A percentile compares a stretch with the other conserved stretches of the same genome.
Conservation (phyloP, 345 rosid genomes). For the Cardamine chenopodiifolia region DNA sequence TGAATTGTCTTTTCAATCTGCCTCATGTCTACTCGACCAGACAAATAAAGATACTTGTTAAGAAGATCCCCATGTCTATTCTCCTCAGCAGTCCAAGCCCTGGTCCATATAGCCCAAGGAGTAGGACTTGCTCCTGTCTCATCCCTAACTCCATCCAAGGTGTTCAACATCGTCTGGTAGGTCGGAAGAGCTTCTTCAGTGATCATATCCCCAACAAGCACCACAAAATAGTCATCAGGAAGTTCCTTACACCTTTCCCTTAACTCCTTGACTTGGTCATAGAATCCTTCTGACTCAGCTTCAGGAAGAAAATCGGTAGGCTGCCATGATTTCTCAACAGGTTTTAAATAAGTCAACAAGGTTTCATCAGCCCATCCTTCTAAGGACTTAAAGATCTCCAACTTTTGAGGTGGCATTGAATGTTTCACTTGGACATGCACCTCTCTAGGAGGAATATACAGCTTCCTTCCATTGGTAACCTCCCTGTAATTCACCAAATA, state of each 20-base stretch:
- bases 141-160: conserved; percentile 70
- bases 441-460: conserved; percentile 61
- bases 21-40: conserved; percentile 78
- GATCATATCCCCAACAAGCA: conserved; percentile 77
- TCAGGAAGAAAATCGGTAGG: conserved; percentile 60
- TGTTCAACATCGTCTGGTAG: conserved; percentile 76
- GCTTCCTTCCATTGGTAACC: conserved; percentile 56
- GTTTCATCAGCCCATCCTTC: conserved; percentile 72
- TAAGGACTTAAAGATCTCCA: conserved; percentile 53
- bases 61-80: conserved; percentile 79
- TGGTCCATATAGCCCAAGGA: conserved; percentile 73
- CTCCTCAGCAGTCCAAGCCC: conserved; percentile 85
- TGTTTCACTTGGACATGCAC: conserved; percentile 71
- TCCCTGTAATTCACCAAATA: conserved; percentile 48
- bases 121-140: conserved; percentile 72
- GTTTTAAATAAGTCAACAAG: conserved; percentile 56
- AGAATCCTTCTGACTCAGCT: conserved; percentile 59
- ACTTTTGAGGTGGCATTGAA: conserved; percentile 60
- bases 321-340: conserved; percentile 77
- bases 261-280: conserved; percentile 65
- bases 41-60: conserved; percentile 68
- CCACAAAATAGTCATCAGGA: conserved; percentile 68
- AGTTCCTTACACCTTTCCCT: conserved; percentile 62
- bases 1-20: conserved; percentile 77
- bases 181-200: conserved; percentile 80